Evolutionary conservation across 345 rosid genomes (phyloP).

Genomic region (Iberis pinnata): DNA sequence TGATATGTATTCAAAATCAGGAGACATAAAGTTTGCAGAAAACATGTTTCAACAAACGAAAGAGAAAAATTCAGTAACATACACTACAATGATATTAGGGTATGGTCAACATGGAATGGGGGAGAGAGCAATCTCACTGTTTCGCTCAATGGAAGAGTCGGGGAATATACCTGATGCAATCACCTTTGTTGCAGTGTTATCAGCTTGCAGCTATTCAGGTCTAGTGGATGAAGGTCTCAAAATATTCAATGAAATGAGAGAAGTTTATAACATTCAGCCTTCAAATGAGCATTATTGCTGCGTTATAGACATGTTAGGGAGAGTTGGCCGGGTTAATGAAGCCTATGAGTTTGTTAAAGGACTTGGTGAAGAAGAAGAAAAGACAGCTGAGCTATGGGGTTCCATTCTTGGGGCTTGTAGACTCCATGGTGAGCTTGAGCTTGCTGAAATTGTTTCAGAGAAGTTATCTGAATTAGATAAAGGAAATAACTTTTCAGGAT

Average conservation of each 20-base stretch:
- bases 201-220: slow-evolving; percentile 83
- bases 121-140: slow-evolving; percentile 65
- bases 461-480: slow-evolving; percentile 45
- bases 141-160: slow-evolving; percentile 49
- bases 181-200: slow-evolving; percentile 67
- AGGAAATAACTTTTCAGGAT: slow-evolving; percentile 42
- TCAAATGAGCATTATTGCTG: slow-evolving; percentile 73
- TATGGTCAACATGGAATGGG: slow-evolving; percentile 90
- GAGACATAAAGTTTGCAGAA: slow-evolving; percentile 56
- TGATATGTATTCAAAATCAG: slow-evolving; percentile 85
- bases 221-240: slow-evolving; percentile 69
- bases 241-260: slow-evolving; percentile 57
- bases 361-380: slow-evolving; percentile 62
- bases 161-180: slow-evolving; percentile 55
- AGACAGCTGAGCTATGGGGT: slow-evolving; percentile 71
- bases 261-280: slow-evolving; percentile 49
- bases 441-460: slow-evolving; percentile 55
- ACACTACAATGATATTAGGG: slow-evolving; percentile 69
- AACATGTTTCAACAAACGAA: slow-evolving; percentile 38
- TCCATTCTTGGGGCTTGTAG: slow-evolving; percentile 79
- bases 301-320: slow-evolving; percentile 77
- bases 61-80: slow-evolving; percentile 71
- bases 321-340: slow-evolving; percentile 68
- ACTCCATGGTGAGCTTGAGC: slow-evolving; percentile 51
- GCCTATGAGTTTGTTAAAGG: slow-evolving; percentile 68